A percentile compares a stretch with the other conserved stretches of the same genome.
Conservation (phyloP, 352 stramenopile species). For the Phytophthora meadii region DNA sequence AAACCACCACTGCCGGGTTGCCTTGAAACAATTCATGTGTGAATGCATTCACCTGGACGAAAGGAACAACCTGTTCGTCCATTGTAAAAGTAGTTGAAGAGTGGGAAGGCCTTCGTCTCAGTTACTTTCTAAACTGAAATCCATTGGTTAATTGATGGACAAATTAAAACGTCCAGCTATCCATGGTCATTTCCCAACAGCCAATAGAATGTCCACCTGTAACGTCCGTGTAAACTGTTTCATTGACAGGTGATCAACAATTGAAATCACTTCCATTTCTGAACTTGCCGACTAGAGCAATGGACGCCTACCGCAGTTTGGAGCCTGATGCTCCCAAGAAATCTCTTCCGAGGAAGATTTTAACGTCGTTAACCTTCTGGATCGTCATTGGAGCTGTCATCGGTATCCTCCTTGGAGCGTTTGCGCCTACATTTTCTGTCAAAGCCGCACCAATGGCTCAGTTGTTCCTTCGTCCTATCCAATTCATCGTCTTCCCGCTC, state of each 20-base stretch:
- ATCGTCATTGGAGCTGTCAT: constrained; percentile 44
- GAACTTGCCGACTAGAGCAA: constrained; percentile 21
- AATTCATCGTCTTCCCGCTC: constrained; percentile 63
- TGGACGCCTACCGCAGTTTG: constrained; percentile 27
- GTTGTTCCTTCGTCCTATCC: constrained; percentile 48
- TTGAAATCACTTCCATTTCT: background rate
- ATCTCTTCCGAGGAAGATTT: constrained; percentile 29
- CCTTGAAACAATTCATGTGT: constrained; percentile 2
- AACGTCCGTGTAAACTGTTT: background rate
- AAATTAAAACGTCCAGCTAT: constrained; percentile 8
- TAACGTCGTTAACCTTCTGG: constrained; percentile 60
- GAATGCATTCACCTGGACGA: constrained; percentile 11
- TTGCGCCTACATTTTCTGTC: constrained; percentile 48
- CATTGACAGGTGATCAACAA: too few species aligned
- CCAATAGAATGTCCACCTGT: constrained; percentile 10
- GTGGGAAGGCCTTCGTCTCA: background rate
- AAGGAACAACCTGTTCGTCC: background rate
- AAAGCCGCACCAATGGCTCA: constrained; percentile 48
- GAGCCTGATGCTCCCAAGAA: constrained; percentile 32
- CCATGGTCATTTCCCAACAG: background rate
- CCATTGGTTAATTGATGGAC: background rate
- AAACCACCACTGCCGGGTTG: constrained; percentile 7
- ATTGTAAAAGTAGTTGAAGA: too few species aligned
- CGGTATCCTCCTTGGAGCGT: constrained; percentile 46
- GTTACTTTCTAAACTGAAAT: background rate